phyloP scores from a whole-genome alignment of 192 early-diverging fungal species.

The Allomyces arbusculus region DNA sequence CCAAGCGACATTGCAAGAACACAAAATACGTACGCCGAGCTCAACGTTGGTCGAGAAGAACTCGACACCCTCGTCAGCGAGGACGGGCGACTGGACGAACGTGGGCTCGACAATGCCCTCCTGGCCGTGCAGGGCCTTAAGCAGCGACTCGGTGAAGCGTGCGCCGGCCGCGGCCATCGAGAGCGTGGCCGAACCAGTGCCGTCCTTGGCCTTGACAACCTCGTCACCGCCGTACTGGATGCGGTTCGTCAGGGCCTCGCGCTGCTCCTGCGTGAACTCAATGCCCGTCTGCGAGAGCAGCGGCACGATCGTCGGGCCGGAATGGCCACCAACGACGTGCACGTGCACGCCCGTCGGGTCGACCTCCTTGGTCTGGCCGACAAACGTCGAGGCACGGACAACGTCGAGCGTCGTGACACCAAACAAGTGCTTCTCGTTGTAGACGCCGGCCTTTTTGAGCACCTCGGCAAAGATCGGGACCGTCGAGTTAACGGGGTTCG shows the following conservation, averaged over 20 bases:
- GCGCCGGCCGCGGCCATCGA: constrained; percentile 74
- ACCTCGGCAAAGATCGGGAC: constrained; percentile 90
- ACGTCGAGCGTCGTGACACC: constrained; percentile 90
- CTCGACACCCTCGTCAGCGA: constrained; percentile 32
- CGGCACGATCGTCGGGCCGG: constrained; percentile 86
- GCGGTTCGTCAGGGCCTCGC: constrained; percentile 71
- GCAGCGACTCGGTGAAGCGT: constrained; percentile 69
- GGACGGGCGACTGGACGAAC: constrained; percentile 52
- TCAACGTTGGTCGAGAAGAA: constrained; percentile 58
- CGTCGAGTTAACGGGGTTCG: constrained; percentile 97
- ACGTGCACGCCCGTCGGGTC: constrained; percentile 50
- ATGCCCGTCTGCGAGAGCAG: constrained; percentile 53
- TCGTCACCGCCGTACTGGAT: constrained; percentile 98
- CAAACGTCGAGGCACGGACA: constrained; percentile 82
- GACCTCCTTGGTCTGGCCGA: constrained; percentile 50
- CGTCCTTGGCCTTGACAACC: constrained; percentile 96
- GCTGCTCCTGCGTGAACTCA: constrained; percentile 56
- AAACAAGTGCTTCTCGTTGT: constrained; percentile 67
- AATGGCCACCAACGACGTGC: constrained; percentile 83
- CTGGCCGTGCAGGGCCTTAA: constrained; percentile 59
- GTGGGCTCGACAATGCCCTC: constrained; percentile 75
- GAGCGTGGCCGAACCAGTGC: constrained; percentile 67
- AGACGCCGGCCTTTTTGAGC: constrained; percentile 72
- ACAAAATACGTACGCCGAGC: constrained; percentile 17
- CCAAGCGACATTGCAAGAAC: too few species aligned